A percentile compares a stretch with the other conserved stretches of the same genome.
These are phyloP conservation scores for Salix dunnii DNA, from an alignment of 345 rosid species.

Conservation along the genomic window DNA sequence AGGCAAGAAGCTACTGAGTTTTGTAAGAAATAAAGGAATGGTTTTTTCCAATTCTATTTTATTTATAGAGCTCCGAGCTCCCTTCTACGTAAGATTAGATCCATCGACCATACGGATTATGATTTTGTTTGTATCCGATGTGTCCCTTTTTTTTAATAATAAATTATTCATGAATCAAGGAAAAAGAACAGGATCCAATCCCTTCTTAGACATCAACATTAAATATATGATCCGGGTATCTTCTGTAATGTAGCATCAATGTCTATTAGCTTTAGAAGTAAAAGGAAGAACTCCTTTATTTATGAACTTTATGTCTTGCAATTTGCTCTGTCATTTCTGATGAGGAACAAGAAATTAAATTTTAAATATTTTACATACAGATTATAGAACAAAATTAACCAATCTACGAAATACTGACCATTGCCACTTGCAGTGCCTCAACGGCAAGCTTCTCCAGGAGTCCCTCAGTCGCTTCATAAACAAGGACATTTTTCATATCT, in stretches of 20 bases:
- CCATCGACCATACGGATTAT: neutral
- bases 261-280: too few relatives aligned
- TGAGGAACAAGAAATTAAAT: too few relatives aligned
- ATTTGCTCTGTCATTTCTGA: neutral
- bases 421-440: constrained; percentile 70
- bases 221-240: too few relatives aligned
- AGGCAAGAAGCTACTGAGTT: neutral
- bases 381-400: too few relatives aligned
- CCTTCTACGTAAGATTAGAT: neutral
- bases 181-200: neutral
- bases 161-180: neutral
- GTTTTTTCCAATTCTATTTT: neutral
- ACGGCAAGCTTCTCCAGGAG: constrained; percentile 75
- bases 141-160: neutral
- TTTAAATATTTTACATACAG: neutral
- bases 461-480: constrained; percentile 53
- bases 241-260: too few relatives aligned
- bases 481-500: constrained; percentile 53
- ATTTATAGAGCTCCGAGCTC: neutral
- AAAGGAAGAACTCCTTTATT: too few relatives aligned
- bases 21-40: neutral
- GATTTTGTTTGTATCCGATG: neutral
- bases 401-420: constrained; percentile 40
- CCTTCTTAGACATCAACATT: too few relatives aligned
- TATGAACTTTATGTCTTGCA: neutral